These are phyloP conservation scores for Geotrichum candidum DNA, from an alignment of 1,139 yeast species.

Conservation along the genomic window DNA sequence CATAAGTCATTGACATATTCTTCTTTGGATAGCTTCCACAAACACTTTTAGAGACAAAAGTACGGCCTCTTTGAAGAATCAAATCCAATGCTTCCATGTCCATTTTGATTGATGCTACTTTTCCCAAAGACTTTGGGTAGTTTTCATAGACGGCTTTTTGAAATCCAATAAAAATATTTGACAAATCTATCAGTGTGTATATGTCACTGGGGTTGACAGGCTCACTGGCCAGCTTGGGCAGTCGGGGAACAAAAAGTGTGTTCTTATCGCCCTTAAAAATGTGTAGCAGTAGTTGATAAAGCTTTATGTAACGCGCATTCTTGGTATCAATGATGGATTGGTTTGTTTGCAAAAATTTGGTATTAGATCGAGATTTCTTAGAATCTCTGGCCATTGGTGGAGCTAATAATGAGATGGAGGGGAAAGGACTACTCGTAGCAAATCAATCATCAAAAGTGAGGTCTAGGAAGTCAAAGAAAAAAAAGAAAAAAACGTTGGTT, in stretches of 20 bases:
- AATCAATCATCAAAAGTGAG: neutral
- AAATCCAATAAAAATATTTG: conserved; percentile 24
- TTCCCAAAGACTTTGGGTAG: neutral
- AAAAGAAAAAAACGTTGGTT: neutral
- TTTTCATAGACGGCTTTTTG: neutral
- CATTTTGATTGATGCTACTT: neutral
- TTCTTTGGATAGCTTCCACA: conserved; percentile 11
- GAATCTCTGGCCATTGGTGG: neutral
- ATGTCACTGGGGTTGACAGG: conserved; percentile 10
- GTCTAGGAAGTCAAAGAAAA: neutral
- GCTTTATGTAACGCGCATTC: conserved; percentile 11
- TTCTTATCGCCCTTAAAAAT: conserved; percentile 22
- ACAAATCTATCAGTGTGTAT: conserved; percentile 23
- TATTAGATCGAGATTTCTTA: neutral
- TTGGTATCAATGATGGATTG: neutral
- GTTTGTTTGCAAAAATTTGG: neutral
- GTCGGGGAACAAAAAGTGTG: conserved; percentile 21
- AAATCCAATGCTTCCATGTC: conserved; percentile 21
- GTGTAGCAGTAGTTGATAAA: conserved; percentile 14
- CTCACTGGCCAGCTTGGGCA: neutral
- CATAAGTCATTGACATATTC: neutral
- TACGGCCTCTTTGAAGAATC: conserved; percentile 23
- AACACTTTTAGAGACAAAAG: conserved; percentile 9
- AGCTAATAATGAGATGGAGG: neutral
- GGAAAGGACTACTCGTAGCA: neutral